Conservation (phyloP, 2,329 filamentous ascomycete genomes). For the Sarocladium oryzae region DNA sequence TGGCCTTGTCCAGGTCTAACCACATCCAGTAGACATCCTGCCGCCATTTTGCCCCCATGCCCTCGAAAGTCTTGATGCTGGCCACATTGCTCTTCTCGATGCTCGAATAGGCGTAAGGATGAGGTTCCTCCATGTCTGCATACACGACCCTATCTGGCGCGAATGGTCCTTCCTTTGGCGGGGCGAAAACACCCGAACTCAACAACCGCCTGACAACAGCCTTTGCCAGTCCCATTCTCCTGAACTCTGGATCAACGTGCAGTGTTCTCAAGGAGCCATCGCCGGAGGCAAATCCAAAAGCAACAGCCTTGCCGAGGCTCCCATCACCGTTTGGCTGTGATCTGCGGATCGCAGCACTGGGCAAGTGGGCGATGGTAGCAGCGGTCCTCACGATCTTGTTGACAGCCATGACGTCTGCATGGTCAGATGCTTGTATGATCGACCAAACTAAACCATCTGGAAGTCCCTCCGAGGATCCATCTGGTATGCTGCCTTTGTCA, state of each 20-base stretch:
- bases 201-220: background rate
- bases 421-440: background rate
- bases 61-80: constrained; percentile 5
- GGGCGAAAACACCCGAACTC: background rate
- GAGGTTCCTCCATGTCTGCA: background rate
- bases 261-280: constrained; percentile 6
- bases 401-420: constrained; percentile 9
- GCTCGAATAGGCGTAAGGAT: background rate
- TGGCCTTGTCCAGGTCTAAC: constrained; percentile 2
- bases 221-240: constrained; percentile 1
- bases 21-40: constrained; percentile 7
- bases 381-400: constrained; percentile 8
- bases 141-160: background rate
- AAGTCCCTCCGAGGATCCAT: constrained; percentile 3
- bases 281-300: background rate
- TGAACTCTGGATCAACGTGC: background rate
- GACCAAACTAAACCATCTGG: constrained; percentile 5
- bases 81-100: constrained; percentile 6
- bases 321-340: background rate
- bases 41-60: background rate
- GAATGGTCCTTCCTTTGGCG: background rate
- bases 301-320: constrained; percentile 2
- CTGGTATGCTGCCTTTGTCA: background rate
- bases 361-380: constrained; percentile 6
- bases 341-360: background rate